phyloP scores from a whole-genome alignment of 129 eudicot genomes.

The Oenanthe sinensis region DNA sequence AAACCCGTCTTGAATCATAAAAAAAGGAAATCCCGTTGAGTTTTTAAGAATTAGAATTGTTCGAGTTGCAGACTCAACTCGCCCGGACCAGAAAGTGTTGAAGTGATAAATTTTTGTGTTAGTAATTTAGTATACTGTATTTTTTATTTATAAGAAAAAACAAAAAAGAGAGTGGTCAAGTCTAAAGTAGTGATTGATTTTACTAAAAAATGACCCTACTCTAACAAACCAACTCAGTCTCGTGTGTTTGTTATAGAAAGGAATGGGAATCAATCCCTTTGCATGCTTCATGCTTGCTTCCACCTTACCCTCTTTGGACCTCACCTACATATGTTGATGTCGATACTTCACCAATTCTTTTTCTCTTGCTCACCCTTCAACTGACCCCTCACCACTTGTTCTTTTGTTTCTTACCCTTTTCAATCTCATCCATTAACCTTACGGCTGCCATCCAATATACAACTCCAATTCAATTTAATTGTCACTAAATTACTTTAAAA shows the following conservation, averaged over 20 bases:
- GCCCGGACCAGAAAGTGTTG: too few species aligned
- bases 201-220: background rate
- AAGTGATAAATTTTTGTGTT: too few species aligned
- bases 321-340: background rate
- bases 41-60: too few species aligned
- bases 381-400: background rate
- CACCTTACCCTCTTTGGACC: background rate
- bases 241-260: background rate
- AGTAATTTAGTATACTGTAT: too few species aligned
- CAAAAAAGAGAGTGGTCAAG: background rate
- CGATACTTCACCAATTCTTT: conserved; percentile 3
- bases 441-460: background rate
- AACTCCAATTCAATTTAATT: too few species aligned
- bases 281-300: conserved; percentile 5
- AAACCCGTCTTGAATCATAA: too few species aligned
- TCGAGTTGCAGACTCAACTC: too few species aligned
- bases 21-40: too few species aligned
- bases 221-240: background rate
- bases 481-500: background rate
- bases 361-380: background rate
- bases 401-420: background rate
- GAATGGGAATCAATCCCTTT: conserved; percentile 5
- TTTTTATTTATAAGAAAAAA: too few species aligned
- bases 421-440: background rate
- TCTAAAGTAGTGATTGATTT: background rate